Conservation (phyloP, 1,139 yeast genomes). For the Waltiozyma sp. region DNA sequence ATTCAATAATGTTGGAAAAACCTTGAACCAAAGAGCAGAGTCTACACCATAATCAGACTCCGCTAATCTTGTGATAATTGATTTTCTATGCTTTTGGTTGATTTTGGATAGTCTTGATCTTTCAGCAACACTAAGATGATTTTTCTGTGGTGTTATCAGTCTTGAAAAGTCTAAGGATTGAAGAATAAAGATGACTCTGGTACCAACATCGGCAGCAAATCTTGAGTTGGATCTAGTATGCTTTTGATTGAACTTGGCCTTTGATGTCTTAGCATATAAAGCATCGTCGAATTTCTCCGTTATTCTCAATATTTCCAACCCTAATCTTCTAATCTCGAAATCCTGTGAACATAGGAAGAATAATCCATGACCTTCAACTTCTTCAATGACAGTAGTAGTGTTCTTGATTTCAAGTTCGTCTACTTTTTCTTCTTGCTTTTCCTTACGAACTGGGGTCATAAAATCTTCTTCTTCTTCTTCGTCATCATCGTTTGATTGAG, state of each 20-base stretch:
- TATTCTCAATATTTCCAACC: constrained; percentile 60
- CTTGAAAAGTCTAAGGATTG: constrained; percentile 61
- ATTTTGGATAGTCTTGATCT: constrained; percentile 58
- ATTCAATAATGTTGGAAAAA: constrained; percentile 66
- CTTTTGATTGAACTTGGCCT: constrained; percentile 14
- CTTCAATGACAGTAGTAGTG: constrained; percentile 15
- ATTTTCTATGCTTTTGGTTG: constrained; percentile 43
- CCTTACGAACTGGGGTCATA: constrained; percentile 7
- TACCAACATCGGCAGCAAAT: constrained; percentile 70
- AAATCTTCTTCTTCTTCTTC: constrained; percentile 22
- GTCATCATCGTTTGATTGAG: not conserved
- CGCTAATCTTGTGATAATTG: constrained; percentile 61
- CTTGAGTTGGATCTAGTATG: constrained; percentile 57
- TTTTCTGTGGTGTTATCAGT: constrained; percentile 45
- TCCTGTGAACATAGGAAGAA: constrained; percentile 89
- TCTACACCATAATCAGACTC: constrained; percentile 93
- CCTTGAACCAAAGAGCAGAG: constrained; percentile 87
- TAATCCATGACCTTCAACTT: constrained; percentile 80
- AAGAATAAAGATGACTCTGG: constrained; percentile 67
- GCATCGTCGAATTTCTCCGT: constrained; percentile 83
- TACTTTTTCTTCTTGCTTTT: constrained; percentile 12
- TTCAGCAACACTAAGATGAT: constrained; percentile 70
- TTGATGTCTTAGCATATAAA: constrained; percentile 40
- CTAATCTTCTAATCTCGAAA: constrained; percentile 59
- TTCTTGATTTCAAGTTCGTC: constrained; percentile 15